Conservation (phyloP, 257 asterid genomes). For the Knoxia roxburghii region DNA sequence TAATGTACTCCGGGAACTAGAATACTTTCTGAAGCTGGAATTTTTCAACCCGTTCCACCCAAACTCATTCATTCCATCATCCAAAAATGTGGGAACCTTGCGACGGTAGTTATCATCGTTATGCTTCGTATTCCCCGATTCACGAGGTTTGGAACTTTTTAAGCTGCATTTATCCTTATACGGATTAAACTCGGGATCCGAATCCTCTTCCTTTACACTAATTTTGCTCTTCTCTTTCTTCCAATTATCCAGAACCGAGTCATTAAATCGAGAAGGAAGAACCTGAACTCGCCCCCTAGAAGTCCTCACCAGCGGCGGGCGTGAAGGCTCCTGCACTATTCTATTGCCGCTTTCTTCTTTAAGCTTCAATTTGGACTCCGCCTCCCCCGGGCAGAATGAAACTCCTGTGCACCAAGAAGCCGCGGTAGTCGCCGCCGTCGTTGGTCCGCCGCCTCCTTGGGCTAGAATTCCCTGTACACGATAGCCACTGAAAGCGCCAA, state of each 20-base stretch:
- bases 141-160: constrained; percentile 33
- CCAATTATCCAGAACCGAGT: constrained; percentile 88
- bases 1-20: constrained; percentile 37
- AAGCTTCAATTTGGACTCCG: constrained; percentile 27
- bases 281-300: constrained; percentile 97
- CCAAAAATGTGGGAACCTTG: constrained; percentile 54
- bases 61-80: constrained; percentile 53
- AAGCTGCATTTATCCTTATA: constrained; percentile 32
- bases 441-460: constrained; percentile 22
- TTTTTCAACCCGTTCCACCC: constrained; percentile 34
- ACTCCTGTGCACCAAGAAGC: constrained; percentile 29
- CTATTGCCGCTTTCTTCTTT: constrained; percentile 15
- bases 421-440: constrained; percentile 23
- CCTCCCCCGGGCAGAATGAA: constrained; percentile 21
- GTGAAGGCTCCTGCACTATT: constrained; percentile 38
- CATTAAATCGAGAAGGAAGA: constrained; percentile 89
- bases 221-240: constrained; percentile 70
- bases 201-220: constrained; percentile 39
- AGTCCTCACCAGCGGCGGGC: constrained; percentile 88
- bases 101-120: constrained; percentile 31
- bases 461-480: constrained; percentile 40
- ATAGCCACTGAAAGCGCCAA: constrained; percentile 50
- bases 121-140: constrained; percentile 31
- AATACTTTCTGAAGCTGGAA: constrained; percentile 30
- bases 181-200: constrained; percentile 66